Base-by-base conservation (phyloP, 768 basidiomycete species). In the Dentipellis sp. region DNA sequence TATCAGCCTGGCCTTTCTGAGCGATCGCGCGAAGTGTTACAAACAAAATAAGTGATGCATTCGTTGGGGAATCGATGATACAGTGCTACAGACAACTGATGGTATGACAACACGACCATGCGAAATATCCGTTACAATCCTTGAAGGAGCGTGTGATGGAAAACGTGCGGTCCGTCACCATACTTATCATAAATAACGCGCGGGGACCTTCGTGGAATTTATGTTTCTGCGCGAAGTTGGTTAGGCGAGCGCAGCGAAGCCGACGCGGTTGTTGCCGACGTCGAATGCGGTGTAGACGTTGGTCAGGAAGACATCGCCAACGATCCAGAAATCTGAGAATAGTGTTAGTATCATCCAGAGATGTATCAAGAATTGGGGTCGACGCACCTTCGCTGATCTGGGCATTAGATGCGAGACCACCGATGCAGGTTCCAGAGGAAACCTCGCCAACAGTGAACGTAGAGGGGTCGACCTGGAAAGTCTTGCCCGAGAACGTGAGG, bases 401-500 rank as follows among this genome's bases (percentile, higher is more conserved):
- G 22, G 53, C 58, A 47, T 38, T 19, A 9, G 39, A 34, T 9
- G 49, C 54, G 38, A 62, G 36, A n/a, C 58, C 58, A 10, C 58
- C 64, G 19, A 65, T 12, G 55, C 64, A 65, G 52, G 53, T 49
- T 9, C 16, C 12, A 12, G 45, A 56, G 16, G 70, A 71, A 29
- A 11, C 23, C 4, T 1, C n/a, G 36, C 56, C 56, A 14, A 74
- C 61, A 61, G 70, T 74, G 64, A 65, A 56, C 10, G 37, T 62
- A 10, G 54, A 56, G 2, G 61, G 23, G 35, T 56, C 50, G 56
- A 74, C 60, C 1, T 54, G 19, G 61, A 68, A 71, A 0, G 56
- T 60, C 17, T 34, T 29, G 17, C 64, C 64, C 57, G 65, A 65
- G 62, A 74, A 69, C 4, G 61, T 55, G 55, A 75, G 58, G 6